phyloP scores from a whole-genome alignment of 805 yeast species.

The Saccharomycopsis babjevae region DNA sequence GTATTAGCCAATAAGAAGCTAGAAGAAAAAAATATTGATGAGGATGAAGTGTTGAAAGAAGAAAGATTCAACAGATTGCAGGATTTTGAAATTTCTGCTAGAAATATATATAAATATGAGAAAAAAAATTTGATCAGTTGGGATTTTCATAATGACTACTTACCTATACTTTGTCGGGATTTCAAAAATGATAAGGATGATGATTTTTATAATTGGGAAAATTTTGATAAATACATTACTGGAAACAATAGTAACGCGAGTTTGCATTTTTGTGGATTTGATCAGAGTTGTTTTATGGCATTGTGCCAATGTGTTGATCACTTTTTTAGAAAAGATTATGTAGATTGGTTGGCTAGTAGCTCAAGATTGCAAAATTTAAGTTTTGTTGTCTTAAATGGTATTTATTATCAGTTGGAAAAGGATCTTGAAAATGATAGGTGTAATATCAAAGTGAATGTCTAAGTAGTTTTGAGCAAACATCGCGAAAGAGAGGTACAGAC shows the following conservation, averaged over 20 bases:
- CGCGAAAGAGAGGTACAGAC: too few relatives aligned
- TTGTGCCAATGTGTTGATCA: conserved; percentile 35
- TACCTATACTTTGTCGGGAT: conserved; percentile 14
- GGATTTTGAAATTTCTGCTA: neutral
- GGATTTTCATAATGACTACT: conserved; percentile 38
- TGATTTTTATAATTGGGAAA: conserved; percentile 14
- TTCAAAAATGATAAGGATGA: conserved; percentile 16
- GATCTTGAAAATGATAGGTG: neutral
- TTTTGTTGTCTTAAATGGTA: conserved; percentile 31
- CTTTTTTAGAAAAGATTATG: conserved; percentile 33
- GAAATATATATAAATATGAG: neutral
- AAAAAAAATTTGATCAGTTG: conserved; percentile 23
- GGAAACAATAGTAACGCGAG: conserved; percentile 31
- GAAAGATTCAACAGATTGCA: neutral
- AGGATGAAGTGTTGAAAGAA: neutral
- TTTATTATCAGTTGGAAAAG: conserved; percentile 27
- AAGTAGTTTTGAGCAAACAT: neutral
- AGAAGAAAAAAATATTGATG: neutral
- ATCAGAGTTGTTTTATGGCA: conserved; percentile 33
- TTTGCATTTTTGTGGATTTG: conserved; percentile 33
- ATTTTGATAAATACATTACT: neutral
- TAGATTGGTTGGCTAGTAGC: conserved; percentile 25
- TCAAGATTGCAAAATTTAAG: conserved; percentile 27
- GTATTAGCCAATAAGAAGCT: neutral
- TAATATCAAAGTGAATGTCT: neutral